Conservation (phyloP, 306 rosid genomes). For the Carpinus fangiana region DNA sequence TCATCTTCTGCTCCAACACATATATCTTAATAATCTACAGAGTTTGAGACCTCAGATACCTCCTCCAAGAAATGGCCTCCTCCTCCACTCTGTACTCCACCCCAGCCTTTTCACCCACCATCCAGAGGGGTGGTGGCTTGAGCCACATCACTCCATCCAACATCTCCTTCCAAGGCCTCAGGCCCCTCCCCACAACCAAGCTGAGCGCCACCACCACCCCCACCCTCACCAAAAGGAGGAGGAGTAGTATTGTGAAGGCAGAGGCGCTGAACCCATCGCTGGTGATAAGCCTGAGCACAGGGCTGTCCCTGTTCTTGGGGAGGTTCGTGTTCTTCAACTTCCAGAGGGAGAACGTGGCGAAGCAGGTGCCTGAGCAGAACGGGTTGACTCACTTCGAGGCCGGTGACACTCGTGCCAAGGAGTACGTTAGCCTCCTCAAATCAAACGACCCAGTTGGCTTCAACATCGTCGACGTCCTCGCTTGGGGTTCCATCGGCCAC, state of each 20-base stretch:
- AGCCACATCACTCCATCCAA: slow-evolving; percentile 38
- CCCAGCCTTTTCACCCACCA: slow-evolving; percentile 41
- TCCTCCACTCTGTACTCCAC: slow-evolving; percentile 48
- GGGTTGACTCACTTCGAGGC: slow-evolving; percentile 91
- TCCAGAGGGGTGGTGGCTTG: slow-evolving; percentile 31
- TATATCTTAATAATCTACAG: background rate
- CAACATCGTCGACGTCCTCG: slow-evolving; percentile 90
- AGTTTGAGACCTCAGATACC: too few relatives aligned
- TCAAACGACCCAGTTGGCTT: slow-evolving; percentile 99
- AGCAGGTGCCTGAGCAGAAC: slow-evolving; percentile 96
- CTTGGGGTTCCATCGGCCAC: slow-evolving; percentile 97
- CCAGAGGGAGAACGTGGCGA: slow-evolving; percentile 96
- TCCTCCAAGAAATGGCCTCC: slow-evolving; percentile 38
- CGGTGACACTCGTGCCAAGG: slow-evolving; percentile 87
- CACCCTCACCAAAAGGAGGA: slow-evolving; percentile 17
- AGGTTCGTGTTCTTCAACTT: slow-evolving; percentile 98
- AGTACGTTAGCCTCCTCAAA: slow-evolving; percentile 84
- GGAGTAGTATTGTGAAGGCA: slow-evolving; percentile 46
- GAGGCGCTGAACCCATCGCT: slow-evolving; percentile 64
- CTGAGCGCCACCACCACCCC: background rate
- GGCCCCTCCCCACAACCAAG: slow-evolving; percentile 37
- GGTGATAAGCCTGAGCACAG: slow-evolving; percentile 98
- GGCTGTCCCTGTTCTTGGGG: slow-evolving; percentile 81
- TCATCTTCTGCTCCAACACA: background rate
- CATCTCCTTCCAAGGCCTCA: slow-evolving; percentile 77